phyloP scores from a whole-genome alignment of 257 asterid genomes.

The Solanum sitiens region DNA sequence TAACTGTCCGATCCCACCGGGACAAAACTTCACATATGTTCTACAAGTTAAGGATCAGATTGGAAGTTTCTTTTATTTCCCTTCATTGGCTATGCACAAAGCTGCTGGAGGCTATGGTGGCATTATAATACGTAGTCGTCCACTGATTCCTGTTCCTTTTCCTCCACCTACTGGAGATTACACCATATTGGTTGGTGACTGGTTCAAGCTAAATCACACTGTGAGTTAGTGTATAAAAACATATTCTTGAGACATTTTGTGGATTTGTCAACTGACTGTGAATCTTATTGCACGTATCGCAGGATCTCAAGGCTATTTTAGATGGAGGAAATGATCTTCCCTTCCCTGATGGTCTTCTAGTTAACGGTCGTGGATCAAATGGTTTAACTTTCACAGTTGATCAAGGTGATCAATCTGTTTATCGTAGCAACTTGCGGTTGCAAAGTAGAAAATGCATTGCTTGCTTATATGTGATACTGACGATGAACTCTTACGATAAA shows the following conservation, averaged over 20 bases:
- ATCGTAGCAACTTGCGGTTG: neutral
- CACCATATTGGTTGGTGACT: conserved; percentile 32
- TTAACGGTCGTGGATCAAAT: conserved; percentile 33
- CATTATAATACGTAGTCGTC: conserved; percentile 27
- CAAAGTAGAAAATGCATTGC: neutral
- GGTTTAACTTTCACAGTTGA: conserved; percentile 24
- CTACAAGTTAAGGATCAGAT: conserved; percentile 45
- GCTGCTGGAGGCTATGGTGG: conserved; percentile 48
- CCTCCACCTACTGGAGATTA: conserved; percentile 32
- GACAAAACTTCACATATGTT: conserved; percentile 28
- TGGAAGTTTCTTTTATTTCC: conserved; percentile 43
- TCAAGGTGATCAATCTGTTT: conserved; percentile 17
- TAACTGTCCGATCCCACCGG: conserved; percentile 41
- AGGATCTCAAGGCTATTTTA: conserved; percentile 30
- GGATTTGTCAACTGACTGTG: neutral
- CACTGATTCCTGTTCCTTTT: conserved; percentile 37
- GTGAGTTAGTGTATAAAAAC: conserved; percentile 4
- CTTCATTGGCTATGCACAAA: conserved; percentile 34
- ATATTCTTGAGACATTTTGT: neutral
- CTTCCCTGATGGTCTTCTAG: conserved; percentile 41
- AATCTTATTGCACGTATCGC: neutral
- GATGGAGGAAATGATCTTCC: conserved; percentile 32
- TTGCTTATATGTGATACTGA: neutral
- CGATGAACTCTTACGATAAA: neutral
- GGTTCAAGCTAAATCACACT: conserved; percentile 36